A percentile compares a stretch with the other conserved stretches of the same genome.
Evolutionary conservation across 1,284 basidiomycete species (phyloP).

Genomic region (Veloboletus limbatus): DNA sequence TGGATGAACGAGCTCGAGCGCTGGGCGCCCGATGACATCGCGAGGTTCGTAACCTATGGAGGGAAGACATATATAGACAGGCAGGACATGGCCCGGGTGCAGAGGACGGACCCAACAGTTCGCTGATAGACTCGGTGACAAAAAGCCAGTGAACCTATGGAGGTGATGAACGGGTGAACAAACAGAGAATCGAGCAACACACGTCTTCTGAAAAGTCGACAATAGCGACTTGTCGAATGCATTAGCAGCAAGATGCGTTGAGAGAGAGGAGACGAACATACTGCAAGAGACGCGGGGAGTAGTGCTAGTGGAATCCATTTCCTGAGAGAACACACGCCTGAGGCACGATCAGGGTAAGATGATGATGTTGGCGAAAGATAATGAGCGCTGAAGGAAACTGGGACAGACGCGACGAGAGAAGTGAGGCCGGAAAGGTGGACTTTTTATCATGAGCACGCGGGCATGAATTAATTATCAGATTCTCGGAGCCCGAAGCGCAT

Average conservation of each 20-base stretch:
- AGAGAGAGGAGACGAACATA: slow-evolving; percentile 36
- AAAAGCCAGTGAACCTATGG: slow-evolving; percentile 66
- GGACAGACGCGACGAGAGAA: slow-evolving; percentile 1
- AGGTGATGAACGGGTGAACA: slow-evolving; percentile 1
- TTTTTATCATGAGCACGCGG: slow-evolving; percentile 20
- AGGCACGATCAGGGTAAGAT: slow-evolving; percentile 4
- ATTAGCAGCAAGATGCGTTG: slow-evolving; percentile 8
- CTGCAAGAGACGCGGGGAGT: slow-evolving; percentile 69
- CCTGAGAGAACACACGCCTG: background rate
- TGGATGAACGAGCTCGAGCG: slow-evolving; percentile 70
- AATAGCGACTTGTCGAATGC: slow-evolving; percentile 55
- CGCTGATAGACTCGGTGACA: slow-evolving; percentile 64
- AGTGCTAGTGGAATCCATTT: slow-evolving; percentile 32
- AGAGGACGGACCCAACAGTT: slow-evolving; percentile 56
- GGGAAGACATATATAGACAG: background rate
- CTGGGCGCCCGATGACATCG: slow-evolving; percentile 63
- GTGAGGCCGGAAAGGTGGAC: slow-evolving; percentile 3
- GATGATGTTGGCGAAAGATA: background rate
- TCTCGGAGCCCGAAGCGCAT: slow-evolving; percentile 13
- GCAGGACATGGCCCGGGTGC: background rate
- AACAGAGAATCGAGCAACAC: slow-evolving; percentile 13
- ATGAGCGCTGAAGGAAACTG: background rate
- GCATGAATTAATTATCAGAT: slow-evolving; percentile 11
- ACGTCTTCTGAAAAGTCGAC: slow-evolving; percentile 73
- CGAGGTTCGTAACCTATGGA: slow-evolving; percentile 62